Base-by-base conservation (phyloP, 495 filamentous ascomycete genomes). In the Aspergillus carlsbadensis region DNA sequence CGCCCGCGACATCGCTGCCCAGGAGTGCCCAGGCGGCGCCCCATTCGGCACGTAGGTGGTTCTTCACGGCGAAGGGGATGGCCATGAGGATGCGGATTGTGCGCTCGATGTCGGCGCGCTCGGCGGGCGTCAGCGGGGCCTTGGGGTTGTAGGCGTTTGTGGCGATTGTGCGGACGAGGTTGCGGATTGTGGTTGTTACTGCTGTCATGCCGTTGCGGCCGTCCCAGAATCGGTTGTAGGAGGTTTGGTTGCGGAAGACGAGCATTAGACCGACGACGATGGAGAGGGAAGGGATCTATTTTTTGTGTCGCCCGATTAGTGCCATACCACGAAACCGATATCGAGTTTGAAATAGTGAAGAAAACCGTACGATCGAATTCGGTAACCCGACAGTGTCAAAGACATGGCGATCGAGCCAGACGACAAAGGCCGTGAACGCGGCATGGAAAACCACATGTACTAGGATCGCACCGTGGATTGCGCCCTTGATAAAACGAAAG, bases 211-310 rank as follows among this genome's bases (percentile, higher is more conserved):
- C 72, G 48, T 83, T 84, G 31, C 84, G 80, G 15, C 86, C 86
- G 29, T 84, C 82, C 86, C 86, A 89, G 71, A 88, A 89, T 3
- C 86, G 77, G 55, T 87, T 87, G 70, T 88, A 89, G 52, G 79
- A 83, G 34, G 85, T 87, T 60, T 80, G 76, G 58, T 91, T 90
- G 13, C 88, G 83, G 76, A 90, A 90, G 40, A 91, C 88, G 33
- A 91, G 86, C 85, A 91, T 90, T 15, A 91, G 65, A 65, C 88
- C 88, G 21, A 91, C 87, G 47, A 91, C 88, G 57, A 91, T 91
- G 18, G 86, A 89, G 1, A 91, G 70, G n/a, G 82, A 86, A 14
- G 88, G 87, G 52, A 91, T 85, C 81, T 85, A 34, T 34, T 21
- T 21, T 49, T 21, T 26, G 2, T 17, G 10, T 37, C 2, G 4